These are phyloP conservation scores for Schwanniomyces pseudopolymorphus DNA, from an alignment of 805 yeast genomes.

Conservation along the genomic window DNA sequence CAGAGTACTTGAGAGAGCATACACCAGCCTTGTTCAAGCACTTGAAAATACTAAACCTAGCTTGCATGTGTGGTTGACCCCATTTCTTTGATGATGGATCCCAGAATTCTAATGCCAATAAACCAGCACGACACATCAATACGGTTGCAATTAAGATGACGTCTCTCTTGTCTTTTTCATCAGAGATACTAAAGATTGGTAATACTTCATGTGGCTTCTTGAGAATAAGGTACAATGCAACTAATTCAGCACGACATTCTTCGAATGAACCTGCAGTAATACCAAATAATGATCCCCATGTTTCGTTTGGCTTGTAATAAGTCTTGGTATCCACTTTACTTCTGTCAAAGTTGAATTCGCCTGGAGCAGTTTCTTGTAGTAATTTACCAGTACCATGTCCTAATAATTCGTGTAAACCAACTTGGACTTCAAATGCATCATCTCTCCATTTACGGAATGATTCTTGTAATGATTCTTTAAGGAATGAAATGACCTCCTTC, in stretches of 20 bases:
- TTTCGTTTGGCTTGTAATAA: conserved; percentile 76
- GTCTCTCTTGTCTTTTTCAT: conserved; percentile 58
- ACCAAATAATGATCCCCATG: conserved; percentile 89
- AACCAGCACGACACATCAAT: conserved; percentile 87
- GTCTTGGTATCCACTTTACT: conserved; percentile 64
- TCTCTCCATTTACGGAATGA: conserved; percentile 69
- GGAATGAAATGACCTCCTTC: conserved; percentile 68
- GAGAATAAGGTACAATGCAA: conserved; percentile 77
- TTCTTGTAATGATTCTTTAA: conserved; percentile 51
- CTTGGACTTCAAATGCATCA: conserved; percentile 89
- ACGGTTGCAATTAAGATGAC: conserved; percentile 67
- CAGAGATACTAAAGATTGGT: conserved; percentile 68
- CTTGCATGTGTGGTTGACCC: conserved; percentile 97
- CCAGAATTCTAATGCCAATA: conserved; percentile 81
- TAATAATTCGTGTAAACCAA: conserved; percentile 86
- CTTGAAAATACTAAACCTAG: conserved; percentile 82
- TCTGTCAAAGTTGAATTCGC: conserved; percentile 70
- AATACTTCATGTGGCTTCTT: conserved; percentile 59
- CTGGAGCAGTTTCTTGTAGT: conserved; percentile 54
- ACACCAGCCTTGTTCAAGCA: conserved; percentile 69
- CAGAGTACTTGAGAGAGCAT: conserved; percentile 50
- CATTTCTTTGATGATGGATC: conserved; percentile 79
- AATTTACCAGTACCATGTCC: conserved; percentile 93
- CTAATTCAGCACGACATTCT: conserved; percentile 91
- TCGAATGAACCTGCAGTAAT: conserved; percentile 83